Conservation (phyloP, 2,329 filamentous ascomycete species). For the Aureobasidium sp. region DNA sequence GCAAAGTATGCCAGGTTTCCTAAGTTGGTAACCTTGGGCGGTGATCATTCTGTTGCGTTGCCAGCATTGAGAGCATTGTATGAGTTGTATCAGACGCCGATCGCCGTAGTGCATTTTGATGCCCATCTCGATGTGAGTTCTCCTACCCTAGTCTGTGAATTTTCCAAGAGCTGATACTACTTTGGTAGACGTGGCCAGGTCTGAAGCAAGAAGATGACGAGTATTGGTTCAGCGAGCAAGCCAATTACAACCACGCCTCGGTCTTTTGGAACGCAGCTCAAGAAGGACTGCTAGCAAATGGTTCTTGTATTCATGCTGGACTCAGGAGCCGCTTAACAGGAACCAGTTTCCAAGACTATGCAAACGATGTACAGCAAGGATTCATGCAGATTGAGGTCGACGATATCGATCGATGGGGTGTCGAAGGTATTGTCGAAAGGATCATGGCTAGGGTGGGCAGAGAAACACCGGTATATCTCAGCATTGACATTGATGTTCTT, state of each 20-base stretch:
- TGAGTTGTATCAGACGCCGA: constrained; percentile 31
- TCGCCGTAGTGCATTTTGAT: constrained; percentile 44
- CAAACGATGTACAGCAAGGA: constrained; percentile 62
- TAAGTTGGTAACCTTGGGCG: constrained; percentile 28
- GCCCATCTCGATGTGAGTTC: constrained; percentile 58
- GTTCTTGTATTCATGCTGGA: constrained; percentile 71
- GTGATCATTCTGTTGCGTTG: constrained; percentile 42
- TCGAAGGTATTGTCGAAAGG: constrained; percentile 56
- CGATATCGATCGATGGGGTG: constrained; percentile 77
- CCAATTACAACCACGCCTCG: constrained; percentile 75
- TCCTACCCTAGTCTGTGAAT: no score
- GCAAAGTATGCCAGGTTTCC: constrained; percentile 20
- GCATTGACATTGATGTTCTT: constrained; percentile 74
- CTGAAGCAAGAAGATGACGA: constrained; percentile 71
- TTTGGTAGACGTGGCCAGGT: constrained; percentile 48
- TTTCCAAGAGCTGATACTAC: no score
- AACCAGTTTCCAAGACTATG: constrained; percentile 60
- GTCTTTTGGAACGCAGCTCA: constrained; percentile 86
- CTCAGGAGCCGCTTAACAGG: constrained; percentile 60
- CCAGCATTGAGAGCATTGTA: constrained; percentile 40
- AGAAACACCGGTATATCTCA: constrained; percentile 70
- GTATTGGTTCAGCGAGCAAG: constrained; percentile 64
- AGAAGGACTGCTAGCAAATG: constrained; percentile 69
- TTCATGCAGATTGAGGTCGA: constrained; percentile 73
- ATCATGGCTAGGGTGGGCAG: constrained; percentile 52